A percentile compares a stretch with the other conserved stretches of the same genome.
phyloP scores from a whole-genome alignment of 352 stramenopile genomes.

The Pythium vanterpoolii region DNA sequence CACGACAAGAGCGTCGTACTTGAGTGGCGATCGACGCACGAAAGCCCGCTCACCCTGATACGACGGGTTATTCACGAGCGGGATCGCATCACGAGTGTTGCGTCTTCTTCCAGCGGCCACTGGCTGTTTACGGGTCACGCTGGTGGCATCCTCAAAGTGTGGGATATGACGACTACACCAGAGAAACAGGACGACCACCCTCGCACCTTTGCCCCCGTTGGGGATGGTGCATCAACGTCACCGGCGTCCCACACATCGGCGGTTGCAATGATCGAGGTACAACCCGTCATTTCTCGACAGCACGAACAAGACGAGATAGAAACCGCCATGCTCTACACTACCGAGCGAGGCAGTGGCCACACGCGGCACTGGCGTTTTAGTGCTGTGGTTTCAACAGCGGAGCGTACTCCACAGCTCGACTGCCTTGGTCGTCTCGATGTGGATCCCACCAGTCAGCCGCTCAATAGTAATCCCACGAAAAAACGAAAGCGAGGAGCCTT shows the following conservation, averaged over 20 bases:
- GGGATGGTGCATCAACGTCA: neutral
- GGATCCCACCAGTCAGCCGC: neutral
- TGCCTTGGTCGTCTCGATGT: constrained; percentile 16
- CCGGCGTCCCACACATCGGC: constrained; percentile 14
- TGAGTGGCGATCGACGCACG: constrained; percentile 29
- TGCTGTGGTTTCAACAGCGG: neutral
- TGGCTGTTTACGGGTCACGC: constrained; percentile 56
- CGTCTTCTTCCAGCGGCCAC: constrained; percentile 30
- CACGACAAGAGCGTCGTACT: constrained; percentile 26
- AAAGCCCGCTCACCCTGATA: constrained; percentile 15
- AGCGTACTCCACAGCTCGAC: neutral
- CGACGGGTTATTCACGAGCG: constrained; percentile 20
- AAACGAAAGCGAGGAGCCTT: constrained; percentile 10
- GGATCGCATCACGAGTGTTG: constrained; percentile 33
- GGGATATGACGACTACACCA: constrained; percentile 26
- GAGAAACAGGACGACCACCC: constrained; percentile 3
- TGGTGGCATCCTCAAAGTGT: constrained; percentile 47
- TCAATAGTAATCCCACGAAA: neutral
- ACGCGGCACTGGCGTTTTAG: constrained; percentile 22
- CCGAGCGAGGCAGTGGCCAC: constrained; percentile 9
- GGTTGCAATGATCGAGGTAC: constrained; percentile 13
- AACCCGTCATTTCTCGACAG: neutral
- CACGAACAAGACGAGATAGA: neutral
- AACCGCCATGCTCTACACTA: constrained; percentile 21
- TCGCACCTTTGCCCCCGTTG: neutral